Evolutionary conservation across 2,329 filamentous ascomycete species (phyloP), one percentile per base, ranked within the genome.

Genomic region (Tolypocladium tundrense): DNA sequence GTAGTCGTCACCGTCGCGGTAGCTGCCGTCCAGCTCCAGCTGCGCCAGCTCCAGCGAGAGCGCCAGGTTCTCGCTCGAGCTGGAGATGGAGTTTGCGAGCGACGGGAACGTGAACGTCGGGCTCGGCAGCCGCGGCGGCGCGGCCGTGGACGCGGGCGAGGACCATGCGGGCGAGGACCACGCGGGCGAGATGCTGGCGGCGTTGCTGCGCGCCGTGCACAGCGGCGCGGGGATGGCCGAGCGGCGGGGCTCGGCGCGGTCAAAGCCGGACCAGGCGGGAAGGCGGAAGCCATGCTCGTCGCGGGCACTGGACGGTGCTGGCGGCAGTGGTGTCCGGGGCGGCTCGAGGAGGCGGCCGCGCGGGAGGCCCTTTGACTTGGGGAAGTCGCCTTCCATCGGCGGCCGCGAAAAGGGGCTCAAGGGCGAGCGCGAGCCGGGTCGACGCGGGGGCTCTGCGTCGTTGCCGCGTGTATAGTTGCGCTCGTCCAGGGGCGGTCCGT

Each of bases 71-170:
- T 70, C 68, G 57, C 65, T 69, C 14, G 69, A 68, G 52, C 37
- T 67, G 1, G 70, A 72, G 42, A 74, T 69, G 35, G 68, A 68
- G 51, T 69, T 65, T 54, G 71, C 67, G 1, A 74, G 61, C 0
- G 72, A 72, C 3, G 67, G 60, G 33, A 74, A 74, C 0, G 70
- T 69, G 27, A 74, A 74, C 0, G 70, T 70, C 2, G 72, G 72
- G 16, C 71, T 73, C 0, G 72, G 70, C 6, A 74, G 61, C 8
- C 67, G 70, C 0, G 71, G 69, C 1, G 71, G 64, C 6, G 60
- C 62, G 4, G 65, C 64, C 0, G 70, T 70, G 33, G 69, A 64
- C 16, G 67, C 64, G 0, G 69, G 67, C 0, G 70, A 68, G 1
- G 60, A 58, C n/a, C 61, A 24, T 24, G 67, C 64, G 0, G 69